Conservation (phyloP, 2,329 filamentous ascomycete genomes). For the Periconia sp. region DNA sequence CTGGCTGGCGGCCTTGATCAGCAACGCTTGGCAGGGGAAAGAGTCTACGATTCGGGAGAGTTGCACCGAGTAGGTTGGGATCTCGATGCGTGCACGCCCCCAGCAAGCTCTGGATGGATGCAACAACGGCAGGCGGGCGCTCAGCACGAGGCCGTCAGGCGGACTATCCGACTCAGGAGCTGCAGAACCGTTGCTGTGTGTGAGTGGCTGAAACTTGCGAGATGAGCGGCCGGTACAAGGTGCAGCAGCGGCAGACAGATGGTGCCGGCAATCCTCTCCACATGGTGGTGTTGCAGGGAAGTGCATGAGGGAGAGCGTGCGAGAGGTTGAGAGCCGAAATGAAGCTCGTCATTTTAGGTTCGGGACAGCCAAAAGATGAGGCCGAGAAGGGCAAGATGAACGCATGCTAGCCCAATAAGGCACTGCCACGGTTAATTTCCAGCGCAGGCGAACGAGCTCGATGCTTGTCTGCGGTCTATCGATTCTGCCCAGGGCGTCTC, state of each 20-base stretch:
- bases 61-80: slow-evolving; percentile 6
- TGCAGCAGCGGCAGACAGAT: too few relatives aligned
- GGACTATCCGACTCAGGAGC: not conserved
- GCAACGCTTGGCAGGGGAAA: slow-evolving; percentile 15
- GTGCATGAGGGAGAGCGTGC: not conserved
- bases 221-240: slow-evolving; percentile 9
- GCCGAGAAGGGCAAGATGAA: slow-evolving; percentile 12
- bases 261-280: too few relatives aligned
- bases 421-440: slow-evolving; percentile 26
- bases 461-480: slow-evolving; percentile 17
- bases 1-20: slow-evolving; percentile 11
- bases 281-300: slow-evolving; percentile 6
- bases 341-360: slow-evolving; percentile 18
- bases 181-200: slow-evolving; percentile 1
- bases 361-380: slow-evolving; percentile 12
- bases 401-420: slow-evolving; percentile 15
- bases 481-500: slow-evolving; percentile 18
- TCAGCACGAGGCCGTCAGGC: not conserved
- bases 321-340: slow-evolving; percentile 28
- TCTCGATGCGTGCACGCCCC: not conserved
- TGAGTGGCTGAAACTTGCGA: slow-evolving; percentile 8
- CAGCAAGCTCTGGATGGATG: not conserved
- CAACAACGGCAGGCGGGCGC: not conserved
- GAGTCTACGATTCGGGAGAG: slow-evolving; percentile 10
- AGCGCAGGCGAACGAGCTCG: slow-evolving; percentile 12